Base-by-base conservation (phyloP, 352 stramenopile genomes). In the Globisporangium spinosum region DNA sequence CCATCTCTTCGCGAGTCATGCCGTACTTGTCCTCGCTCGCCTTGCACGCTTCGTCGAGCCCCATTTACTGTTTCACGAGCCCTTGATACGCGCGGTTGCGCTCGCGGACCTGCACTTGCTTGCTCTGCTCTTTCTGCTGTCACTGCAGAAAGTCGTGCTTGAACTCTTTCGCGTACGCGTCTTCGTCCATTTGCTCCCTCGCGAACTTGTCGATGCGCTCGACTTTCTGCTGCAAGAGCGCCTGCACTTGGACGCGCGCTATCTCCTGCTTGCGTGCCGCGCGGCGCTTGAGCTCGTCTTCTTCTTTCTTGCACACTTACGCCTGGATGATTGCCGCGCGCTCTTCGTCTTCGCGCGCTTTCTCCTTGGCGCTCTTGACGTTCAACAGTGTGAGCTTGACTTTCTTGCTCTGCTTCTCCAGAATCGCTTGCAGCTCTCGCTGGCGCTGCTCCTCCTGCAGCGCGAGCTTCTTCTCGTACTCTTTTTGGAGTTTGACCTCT, bases 11-110 rank as follows among this genome's bases (percentile, higher is more conserved):
- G 29, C 77, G 71, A 6, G 53, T 87, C 82, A 90, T 90, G 67
- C 82, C 82, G 68, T 87, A 87, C 74, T 85, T 86, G 69, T 90
- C 82, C 25, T 85, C 82, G 23, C 76, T 69, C 9, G 76, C 72
- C 22, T 72, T 67, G 29, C 82, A 78, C 58, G 59, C 25, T 5
- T 62, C 65, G 63, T 90, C 82, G 3, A 70, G 64, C 29, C 49
- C 58, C 72, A 90, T 89, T 53, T 90, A 80, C 53, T 76, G 74
- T n/a, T 68, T 63, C 17, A 90, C 75, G 27, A 86, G 66, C 67
- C 53, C 38, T 68, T 86, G 72, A 38, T 87, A 73, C 22, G 73
- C 73, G 55, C 75, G 61, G 60, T 85, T 77, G 62, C 76, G 74
- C 25, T 81, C 63, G 35, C 73, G 66, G 56, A 77, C 66, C 15